phyloP scores from a whole-genome alignment of 805 yeast genomes.

The Ogataea minuta region DNA sequence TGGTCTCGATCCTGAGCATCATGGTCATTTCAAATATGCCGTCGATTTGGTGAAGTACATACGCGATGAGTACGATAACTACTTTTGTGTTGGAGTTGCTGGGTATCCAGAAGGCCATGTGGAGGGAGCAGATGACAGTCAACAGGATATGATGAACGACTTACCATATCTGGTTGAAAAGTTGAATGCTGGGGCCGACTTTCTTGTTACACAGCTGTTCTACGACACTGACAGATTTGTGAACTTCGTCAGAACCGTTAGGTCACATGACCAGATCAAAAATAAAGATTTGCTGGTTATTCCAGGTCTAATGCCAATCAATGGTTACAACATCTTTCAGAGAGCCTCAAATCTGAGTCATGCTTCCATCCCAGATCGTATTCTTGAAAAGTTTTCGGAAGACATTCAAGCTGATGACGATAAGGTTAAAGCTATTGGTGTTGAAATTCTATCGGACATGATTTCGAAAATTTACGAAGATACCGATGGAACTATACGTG shows the following conservation, averaged over 20 bases:
- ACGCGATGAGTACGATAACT: constrained; percentile 64
- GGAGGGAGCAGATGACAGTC: constrained; percentile 69
- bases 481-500: constrained; percentile 61
- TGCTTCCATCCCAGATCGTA: constrained; percentile 68
- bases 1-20: constrained; percentile 44
- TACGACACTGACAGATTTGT: constrained; percentile 81
- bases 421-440: constrained; percentile 77
- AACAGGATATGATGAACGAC: constrained; percentile 67
- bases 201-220: constrained; percentile 86
- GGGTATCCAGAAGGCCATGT: constrained; percentile 98
- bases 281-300: constrained; percentile 51
- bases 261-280: constrained; percentile 37
- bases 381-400: constrained; percentile 54
- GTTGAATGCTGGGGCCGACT: constrained; percentile 92
- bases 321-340: constrained; percentile 75
- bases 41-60: constrained; percentile 85
- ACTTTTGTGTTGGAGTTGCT: constrained; percentile 93
- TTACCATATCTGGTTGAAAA: constrained; percentile 80
- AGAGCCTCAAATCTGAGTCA: constrained; percentile 88
- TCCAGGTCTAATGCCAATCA: constrained; percentile 92
- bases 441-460: constrained; percentile 64
- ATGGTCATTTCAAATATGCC: constrained; percentile 67
- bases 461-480: constrained; percentile 53
- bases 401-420: constrained; percentile 70
- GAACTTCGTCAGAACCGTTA: constrained; percentile 54